Evolutionary conservation across 2,329 filamentous ascomycete genomes (phyloP).

Genomic region (Paraconiothyrium sp.): DNA sequence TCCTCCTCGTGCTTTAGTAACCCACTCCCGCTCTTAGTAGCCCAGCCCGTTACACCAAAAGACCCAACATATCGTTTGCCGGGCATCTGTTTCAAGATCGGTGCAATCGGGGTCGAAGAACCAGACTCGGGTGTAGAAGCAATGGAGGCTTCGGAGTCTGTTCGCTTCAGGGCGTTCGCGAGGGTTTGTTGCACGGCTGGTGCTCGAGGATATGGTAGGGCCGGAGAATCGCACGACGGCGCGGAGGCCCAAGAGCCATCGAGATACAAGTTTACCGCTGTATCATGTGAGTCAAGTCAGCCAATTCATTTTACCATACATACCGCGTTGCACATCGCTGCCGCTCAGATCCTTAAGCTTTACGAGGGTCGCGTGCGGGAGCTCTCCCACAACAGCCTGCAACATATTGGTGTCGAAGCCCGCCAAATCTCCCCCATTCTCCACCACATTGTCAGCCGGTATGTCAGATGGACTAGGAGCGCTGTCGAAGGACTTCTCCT

Average conservation of each 20-base stretch:
- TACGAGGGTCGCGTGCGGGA: slow-evolving; percentile 56
- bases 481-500: slow-evolving; percentile 24
- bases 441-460: slow-evolving; percentile 19
- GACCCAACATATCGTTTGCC: slow-evolving; percentile 82
- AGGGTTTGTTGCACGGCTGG: slow-evolving; percentile 36
- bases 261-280: slow-evolving; percentile 70
- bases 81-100: slow-evolving; percentile 57
- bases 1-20: slow-evolving; percentile 81
- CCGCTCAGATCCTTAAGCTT: slow-evolving; percentile 61
- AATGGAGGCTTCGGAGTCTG: slow-evolving; percentile 36
- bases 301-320: background rate
- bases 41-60: slow-evolving; percentile 92
- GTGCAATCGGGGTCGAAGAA: slow-evolving; percentile 27
- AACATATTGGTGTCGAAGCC: slow-evolving; percentile 66
- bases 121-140: slow-evolving; percentile 34
- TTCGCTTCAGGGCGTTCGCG: slow-evolving; percentile 33
- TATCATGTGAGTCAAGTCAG: slow-evolving; percentile 22
- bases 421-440: slow-evolving; percentile 28
- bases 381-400: slow-evolving; percentile 65
- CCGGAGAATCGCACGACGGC: slow-evolving; percentile 22
- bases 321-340: slow-evolving; percentile 63
- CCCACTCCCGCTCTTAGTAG: slow-evolving; percentile 80
- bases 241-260: slow-evolving; percentile 68
- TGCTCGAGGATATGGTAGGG: slow-evolving; percentile 29
- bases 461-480: slow-evolving; percentile 12